Percentiles rank a stretch among this genome's conserved stretches.
These are phyloP conservation scores for Exobasidium rhododendri DNA, from an alignment of 1,284 basidiomycete species.

Conservation along the genomic window DNA sequence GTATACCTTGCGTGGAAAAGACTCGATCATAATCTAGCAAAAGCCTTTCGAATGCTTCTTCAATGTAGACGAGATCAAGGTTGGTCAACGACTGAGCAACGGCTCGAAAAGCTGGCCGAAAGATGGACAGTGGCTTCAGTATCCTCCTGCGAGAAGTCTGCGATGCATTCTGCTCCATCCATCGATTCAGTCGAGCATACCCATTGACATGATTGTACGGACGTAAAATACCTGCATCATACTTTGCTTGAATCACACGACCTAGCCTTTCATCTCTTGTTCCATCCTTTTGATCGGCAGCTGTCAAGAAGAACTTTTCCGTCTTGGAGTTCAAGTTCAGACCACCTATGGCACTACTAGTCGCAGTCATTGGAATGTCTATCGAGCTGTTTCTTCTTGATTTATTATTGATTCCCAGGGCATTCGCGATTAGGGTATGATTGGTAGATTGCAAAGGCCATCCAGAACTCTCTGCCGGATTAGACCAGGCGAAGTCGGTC, in stretches of 20 bases:
- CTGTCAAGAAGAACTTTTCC: constrained; percentile 85
- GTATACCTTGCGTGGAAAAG: constrained; percentile 73
- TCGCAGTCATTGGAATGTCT: constrained; percentile 15
- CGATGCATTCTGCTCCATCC: constrained; percentile 80
- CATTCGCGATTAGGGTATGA: neutral
- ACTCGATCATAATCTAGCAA: constrained; percentile 93
- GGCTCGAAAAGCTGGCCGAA: constrained; percentile 81
- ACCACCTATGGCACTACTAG: constrained; percentile 27
- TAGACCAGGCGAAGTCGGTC: neutral
- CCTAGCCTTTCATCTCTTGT: constrained; percentile 84
- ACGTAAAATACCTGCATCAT: constrained; percentile 88
- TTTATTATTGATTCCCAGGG: neutral
- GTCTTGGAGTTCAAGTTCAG: constrained; percentile 43
- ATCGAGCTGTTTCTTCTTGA: neutral
- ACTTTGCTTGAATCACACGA: constrained; percentile 91
- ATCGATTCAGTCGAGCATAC: constrained; percentile 57
- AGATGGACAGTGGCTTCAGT: constrained; percentile 78
- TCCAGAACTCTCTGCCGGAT: neutral
- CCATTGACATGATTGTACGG: constrained; percentile 85
- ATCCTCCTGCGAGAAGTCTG: constrained; percentile 75
- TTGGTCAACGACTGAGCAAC: constrained; percentile 81
- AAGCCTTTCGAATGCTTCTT: constrained; percentile 88
- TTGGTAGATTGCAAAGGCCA: neutral
- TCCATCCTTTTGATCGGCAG: constrained; percentile 89
- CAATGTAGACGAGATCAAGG: constrained; percentile 84